These are phyloP conservation scores for Phytopythium litorale DNA, from an alignment of 352 stramenopile genomes.

Conservation along the genomic window DNA sequence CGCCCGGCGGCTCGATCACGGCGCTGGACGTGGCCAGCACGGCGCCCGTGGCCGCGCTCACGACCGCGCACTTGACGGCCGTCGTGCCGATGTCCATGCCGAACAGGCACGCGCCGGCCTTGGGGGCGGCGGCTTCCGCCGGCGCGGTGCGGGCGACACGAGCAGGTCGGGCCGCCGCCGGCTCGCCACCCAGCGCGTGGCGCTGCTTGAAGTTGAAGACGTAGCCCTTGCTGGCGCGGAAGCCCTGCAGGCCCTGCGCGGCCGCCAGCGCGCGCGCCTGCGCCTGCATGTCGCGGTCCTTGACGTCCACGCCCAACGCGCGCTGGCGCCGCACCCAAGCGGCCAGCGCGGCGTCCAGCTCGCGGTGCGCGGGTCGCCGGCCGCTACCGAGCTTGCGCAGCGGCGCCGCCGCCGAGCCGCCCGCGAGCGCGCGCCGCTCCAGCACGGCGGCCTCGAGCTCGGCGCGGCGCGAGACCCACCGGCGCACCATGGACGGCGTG, in stretches of 20 bases:
- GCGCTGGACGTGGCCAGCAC: slow-evolving; percentile 29
- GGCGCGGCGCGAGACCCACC: slow-evolving; percentile 14
- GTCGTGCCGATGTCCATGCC: slow-evolving; percentile 70
- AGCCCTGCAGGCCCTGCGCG: slow-evolving; percentile 13
- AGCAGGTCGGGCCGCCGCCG: background rate
- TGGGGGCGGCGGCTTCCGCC: background rate
- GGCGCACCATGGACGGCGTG: slow-evolving; percentile 29
- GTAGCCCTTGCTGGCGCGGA: slow-evolving; percentile 28
- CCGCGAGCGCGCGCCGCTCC: background rate
- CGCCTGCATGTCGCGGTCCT: slow-evolving; percentile 24
- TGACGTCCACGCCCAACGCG: slow-evolving; percentile 9
- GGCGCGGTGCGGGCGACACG: background rate
- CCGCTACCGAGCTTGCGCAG: slow-evolving; percentile 24
- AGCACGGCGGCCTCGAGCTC: slow-evolving; percentile 28
- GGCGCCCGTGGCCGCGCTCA: slow-evolving; percentile 19
- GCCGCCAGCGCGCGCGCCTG: slow-evolving; percentile 15
- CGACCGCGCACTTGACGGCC: slow-evolving; percentile 57
- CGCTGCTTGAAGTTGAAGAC: slow-evolving; percentile 26
- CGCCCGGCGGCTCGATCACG: slow-evolving; percentile 12
- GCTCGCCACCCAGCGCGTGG: slow-evolving; percentile 10
- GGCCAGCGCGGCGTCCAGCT: slow-evolving; percentile 20
- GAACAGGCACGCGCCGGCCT: slow-evolving; percentile 23
- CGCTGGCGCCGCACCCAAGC: slow-evolving; percentile 17
- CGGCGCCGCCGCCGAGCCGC: slow-evolving; percentile 1
- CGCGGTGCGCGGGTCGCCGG: slow-evolving; percentile 11